Percentiles rank a stretch among this genome's conserved stretches.
These are phyloP conservation scores for Rhizophagus clarus DNA, from an alignment of 192 early-diverging fungal species.

Conservation along the genomic window DNA sequence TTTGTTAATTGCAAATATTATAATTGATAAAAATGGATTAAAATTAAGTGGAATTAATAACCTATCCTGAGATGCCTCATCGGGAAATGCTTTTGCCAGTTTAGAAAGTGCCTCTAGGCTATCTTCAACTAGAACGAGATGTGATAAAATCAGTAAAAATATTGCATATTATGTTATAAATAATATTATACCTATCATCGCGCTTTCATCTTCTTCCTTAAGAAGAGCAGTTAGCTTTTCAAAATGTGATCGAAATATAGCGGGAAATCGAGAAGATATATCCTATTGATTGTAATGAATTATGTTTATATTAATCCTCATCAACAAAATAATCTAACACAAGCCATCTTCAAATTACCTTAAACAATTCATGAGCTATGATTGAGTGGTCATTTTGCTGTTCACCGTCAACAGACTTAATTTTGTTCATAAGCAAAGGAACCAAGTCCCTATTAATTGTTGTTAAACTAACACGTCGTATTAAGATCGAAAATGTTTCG, in stretches of 20 bases:
- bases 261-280: conserved; percentile 58
- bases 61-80: conserved; percentile 28
- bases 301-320: neutral
- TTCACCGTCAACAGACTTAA: conserved; percentile 27
- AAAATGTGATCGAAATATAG: conserved; percentile 58
- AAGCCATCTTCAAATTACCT: conserved; percentile 36
- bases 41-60: conserved; percentile 14
- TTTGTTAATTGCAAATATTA: neutral
- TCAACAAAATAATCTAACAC: neutral
- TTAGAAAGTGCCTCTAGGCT: conserved; percentile 70
- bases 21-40: neutral
- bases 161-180: neutral
- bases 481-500: conserved; percentile 74
- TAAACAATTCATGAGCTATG: conserved; percentile 56
- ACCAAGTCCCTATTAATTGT: conserved; percentile 73
- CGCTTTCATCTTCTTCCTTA: conserved; percentile 38
- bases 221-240: conserved; percentile 49
- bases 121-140: conserved; percentile 39
- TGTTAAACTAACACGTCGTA: conserved; percentile 75
- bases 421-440: conserved; percentile 57
- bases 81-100: conserved; percentile 70
- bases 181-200: conserved; percentile 38
- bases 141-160: neutral
- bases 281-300: conserved; percentile 33
- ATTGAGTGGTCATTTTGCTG: conserved; percentile 27